A percentile compares a stretch with the other conserved stretches of the same genome.
These are phyloP conservation scores for Pelargonium fulgidum DNA, from an alignment of 441 rosid species.

Conservation along the genomic window DNA sequence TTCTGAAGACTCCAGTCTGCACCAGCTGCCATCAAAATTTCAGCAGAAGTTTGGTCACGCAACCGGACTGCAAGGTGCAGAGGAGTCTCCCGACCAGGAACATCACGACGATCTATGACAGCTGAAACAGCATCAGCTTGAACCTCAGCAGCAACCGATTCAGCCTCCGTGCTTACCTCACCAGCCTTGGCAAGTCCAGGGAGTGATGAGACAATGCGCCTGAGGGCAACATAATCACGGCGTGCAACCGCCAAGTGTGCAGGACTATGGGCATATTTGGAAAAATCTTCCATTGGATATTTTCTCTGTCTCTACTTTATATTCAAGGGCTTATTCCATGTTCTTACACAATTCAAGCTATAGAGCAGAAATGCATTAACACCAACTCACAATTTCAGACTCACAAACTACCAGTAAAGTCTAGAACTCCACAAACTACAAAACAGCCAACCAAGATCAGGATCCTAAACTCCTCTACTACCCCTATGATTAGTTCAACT, in stretches of 20 bases:
- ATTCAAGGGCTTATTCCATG: slow-evolving; percentile 27
- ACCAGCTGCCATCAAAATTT: slow-evolving; percentile 91
- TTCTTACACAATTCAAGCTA: slow-evolving; percentile 9
- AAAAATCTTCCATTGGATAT: slow-evolving; percentile 59
- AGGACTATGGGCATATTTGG: slow-evolving; percentile 77
- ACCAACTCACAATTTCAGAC: slow-evolving; percentile 5
- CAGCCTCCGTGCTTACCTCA: slow-evolving; percentile 68
- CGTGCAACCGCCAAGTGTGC: slow-evolving; percentile 80
- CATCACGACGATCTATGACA: slow-evolving; percentile 83
- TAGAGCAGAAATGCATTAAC: slow-evolving; percentile 3
- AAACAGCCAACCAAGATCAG: slow-evolving; percentile 17
- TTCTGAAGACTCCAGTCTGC: slow-evolving; percentile 99
- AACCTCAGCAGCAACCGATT: slow-evolving; percentile 69
- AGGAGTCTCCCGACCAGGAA: slow-evolving; percentile 90
- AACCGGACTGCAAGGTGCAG: slow-evolving; percentile 87
- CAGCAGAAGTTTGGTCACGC: slow-evolving; percentile 72
- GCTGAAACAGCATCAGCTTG: slow-evolving; percentile 71
- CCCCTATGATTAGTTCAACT: slow-evolving; percentile 3
- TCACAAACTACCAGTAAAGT: slow-evolving; percentile 6
- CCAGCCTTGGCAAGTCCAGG: slow-evolving; percentile 80
- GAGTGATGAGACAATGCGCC: slow-evolving; percentile 44
- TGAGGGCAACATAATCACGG: slow-evolving; percentile 62
- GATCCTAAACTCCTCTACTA: slow-evolving; percentile 2
- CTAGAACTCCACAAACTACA: slow-evolving; percentile 16
- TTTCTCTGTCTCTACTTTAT: slow-evolving; percentile 10